These are phyloP conservation scores for Nakazawaea holstii DNA, from an alignment of 805 yeast genomes.

Conservation along the genomic window DNA sequence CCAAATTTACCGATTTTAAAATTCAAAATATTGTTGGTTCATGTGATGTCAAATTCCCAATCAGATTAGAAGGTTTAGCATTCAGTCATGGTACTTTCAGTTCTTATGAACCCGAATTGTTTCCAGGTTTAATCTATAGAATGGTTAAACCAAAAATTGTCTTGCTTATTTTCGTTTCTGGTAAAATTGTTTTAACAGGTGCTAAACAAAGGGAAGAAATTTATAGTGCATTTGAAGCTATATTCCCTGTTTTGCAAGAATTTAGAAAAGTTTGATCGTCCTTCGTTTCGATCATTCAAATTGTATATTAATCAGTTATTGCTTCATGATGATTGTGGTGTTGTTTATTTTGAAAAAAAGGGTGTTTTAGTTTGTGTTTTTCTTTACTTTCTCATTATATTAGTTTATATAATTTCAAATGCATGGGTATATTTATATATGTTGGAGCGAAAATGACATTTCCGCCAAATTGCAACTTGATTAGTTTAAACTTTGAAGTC, in stretches of 20 bases:
- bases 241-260: conserved; percentile 96
- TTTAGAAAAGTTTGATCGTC: conserved; percentile 67
- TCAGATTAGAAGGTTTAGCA: conserved; percentile 94
- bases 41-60: conserved; percentile 97
- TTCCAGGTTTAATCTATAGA: conserved; percentile 97
- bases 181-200: conserved; percentile 96
- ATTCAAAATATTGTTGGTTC: conserved; percentile 98
- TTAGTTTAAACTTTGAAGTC: no score
- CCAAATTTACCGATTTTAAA: conserved; percentile 96
- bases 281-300: not conserved
- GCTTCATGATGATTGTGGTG: not conserved
- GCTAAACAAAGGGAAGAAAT: conserved; percentile 99
- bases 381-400: not conserved
- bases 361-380: conserved; percentile 3
- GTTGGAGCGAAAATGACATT: no score
- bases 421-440: no score
- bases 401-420: no score
- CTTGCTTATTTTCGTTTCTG: conserved; percentile 89
- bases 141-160: conserved; percentile 99
- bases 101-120: conserved; percentile 95
- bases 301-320: conserved; percentile 1
- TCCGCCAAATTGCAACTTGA: no score
- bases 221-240: conserved; percentile 96
- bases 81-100: conserved; percentile 98
- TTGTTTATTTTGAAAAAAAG: not conserved